Conservation (phyloP, 2,329 filamentous ascomycete species). For the Aschersonia sp. region DNA sequence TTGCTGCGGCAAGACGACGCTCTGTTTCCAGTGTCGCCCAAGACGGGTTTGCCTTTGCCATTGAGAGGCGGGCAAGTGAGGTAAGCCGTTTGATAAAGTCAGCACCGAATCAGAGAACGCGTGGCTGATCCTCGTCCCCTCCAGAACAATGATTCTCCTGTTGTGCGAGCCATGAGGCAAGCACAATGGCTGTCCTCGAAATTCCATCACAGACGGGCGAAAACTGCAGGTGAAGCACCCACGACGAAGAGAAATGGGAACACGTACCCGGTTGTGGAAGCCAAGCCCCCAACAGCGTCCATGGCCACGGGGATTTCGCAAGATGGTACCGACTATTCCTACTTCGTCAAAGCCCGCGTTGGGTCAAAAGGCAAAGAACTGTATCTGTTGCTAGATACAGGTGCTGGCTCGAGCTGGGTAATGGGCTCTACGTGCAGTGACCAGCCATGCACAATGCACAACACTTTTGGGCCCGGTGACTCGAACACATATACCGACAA, state of each 20-base stretch:
- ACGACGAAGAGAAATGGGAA: constrained; percentile 23
- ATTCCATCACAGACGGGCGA: constrained; percentile 1
- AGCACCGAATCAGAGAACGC: not conserved
- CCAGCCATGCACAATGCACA: constrained; percentile 53
- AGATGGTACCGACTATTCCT: constrained; percentile 51
- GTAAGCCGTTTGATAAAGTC: constrained; percentile 1
- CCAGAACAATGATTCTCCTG: constrained; percentile 2
- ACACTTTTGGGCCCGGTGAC: constrained; percentile 49
- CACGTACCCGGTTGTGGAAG: constrained; percentile 30
- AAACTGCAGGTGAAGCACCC: not conserved
- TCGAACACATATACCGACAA: constrained; percentile 48
- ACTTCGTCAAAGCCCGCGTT: constrained; percentile 43
- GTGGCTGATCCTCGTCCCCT: not conserved
- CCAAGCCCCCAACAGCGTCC: constrained; percentile 26
- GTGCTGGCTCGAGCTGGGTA: constrained; percentile 66
- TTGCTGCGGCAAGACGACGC: constrained; percentile 11
- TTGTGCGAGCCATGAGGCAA: constrained; percentile 5
- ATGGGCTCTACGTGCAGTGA: constrained; percentile 58
- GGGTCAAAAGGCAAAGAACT: constrained; percentile 39
- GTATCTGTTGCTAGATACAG: constrained; percentile 52
- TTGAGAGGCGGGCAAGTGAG: constrained; percentile 20
- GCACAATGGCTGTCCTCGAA: constrained; percentile 6
- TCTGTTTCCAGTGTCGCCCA: constrained; percentile 5
- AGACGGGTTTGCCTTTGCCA: constrained; percentile 21
- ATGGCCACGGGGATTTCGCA: constrained; percentile 43